Percentiles rank a stretch among this genome's conserved stretches.
These are phyloP conservation scores for Cytospora piceicola DNA, from an alignment of 2,329 filamentous ascomycete genomes.

Conservation along the genomic window DNA sequence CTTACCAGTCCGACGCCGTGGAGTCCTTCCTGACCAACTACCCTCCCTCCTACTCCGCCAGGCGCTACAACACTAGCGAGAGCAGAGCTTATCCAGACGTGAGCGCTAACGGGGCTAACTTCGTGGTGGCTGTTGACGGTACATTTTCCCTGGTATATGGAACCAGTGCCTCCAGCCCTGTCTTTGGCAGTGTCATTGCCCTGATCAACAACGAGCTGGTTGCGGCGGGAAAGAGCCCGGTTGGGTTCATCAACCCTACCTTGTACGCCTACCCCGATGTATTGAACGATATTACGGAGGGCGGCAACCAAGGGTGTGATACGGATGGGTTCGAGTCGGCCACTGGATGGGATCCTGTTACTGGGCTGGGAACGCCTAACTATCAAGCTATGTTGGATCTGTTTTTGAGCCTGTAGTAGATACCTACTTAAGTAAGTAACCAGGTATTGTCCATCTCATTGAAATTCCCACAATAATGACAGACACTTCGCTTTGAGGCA, in stretches of 20 bases:
- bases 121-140: constrained; percentile 27
- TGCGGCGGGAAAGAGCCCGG: constrained; percentile 26
- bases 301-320: constrained; percentile 25
- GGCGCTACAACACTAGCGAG: constrained; percentile 27
- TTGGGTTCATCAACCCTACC: constrained; percentile 29
- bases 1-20: constrained; percentile 29
- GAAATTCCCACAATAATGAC: no score
- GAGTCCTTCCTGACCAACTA: constrained; percentile 24
- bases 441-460: no score
- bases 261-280: constrained; percentile 26
- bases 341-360: constrained; percentile 22
- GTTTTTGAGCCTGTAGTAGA: neutral
- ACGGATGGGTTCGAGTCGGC: constrained; percentile 21
- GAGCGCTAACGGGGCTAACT: constrained; percentile 28
- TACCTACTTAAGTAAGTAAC: no score
- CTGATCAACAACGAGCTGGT: constrained; percentile 29
- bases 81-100: constrained; percentile 29
- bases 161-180: constrained; percentile 26
- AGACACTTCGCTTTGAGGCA: no score
- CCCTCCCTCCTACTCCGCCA: constrained; percentile 23
- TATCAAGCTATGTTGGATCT: neutral
- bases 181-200: constrained; percentile 26
- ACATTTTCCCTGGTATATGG: constrained; percentile 25
- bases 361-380: neutral
- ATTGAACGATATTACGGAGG: constrained; percentile 28